These are phyloP conservation scores for Limonium bicolor DNA, from an alignment of 148 eudicot species.

Conservation along the genomic window DNA sequence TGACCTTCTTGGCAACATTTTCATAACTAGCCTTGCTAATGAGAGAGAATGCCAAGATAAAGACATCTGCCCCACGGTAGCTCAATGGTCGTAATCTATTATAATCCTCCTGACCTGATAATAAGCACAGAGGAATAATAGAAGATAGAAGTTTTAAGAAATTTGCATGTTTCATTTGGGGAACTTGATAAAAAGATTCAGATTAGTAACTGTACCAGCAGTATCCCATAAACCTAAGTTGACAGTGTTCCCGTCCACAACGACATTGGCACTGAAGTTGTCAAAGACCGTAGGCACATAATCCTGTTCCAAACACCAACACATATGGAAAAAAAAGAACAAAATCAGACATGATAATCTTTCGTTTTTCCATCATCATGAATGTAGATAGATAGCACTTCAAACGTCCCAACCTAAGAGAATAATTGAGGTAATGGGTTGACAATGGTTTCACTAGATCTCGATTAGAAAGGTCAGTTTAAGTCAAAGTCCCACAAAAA, in stretches of 20 bases:
- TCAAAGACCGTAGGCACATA: conserved; percentile 97
- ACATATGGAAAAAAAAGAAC: background rate
- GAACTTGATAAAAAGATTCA: background rate
- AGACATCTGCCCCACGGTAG: conserved; percentile 59
- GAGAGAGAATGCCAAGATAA: conserved; percentile 43
- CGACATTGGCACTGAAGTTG: conserved; percentile 98
- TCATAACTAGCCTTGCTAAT: conserved; percentile 62
- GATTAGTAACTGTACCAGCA: conserved; percentile 48
- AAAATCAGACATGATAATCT: background rate
- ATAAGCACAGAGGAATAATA: background rate
- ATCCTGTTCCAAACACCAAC: conserved; percentile 35
- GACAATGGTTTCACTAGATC: background rate
- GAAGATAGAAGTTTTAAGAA: background rate
- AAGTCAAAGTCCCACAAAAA: background rate
- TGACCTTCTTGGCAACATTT: conserved; percentile 48
- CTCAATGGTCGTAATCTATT: conserved; percentile 52
- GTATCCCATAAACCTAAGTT: conserved; percentile 99
- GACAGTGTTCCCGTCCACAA: conserved; percentile 87
- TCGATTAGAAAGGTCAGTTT: background rate
- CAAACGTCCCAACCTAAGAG: too few species aligned
- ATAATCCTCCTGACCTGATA: conserved; percentile 59
- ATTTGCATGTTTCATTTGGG: background rate
- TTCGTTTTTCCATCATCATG: background rate
- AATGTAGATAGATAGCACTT: too few species aligned
- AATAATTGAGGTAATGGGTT: too few species aligned